phyloP scores from a whole-genome alignment of 176 grass and related monocot genomes.

The Ampelocalamus luodianensis region DNA sequence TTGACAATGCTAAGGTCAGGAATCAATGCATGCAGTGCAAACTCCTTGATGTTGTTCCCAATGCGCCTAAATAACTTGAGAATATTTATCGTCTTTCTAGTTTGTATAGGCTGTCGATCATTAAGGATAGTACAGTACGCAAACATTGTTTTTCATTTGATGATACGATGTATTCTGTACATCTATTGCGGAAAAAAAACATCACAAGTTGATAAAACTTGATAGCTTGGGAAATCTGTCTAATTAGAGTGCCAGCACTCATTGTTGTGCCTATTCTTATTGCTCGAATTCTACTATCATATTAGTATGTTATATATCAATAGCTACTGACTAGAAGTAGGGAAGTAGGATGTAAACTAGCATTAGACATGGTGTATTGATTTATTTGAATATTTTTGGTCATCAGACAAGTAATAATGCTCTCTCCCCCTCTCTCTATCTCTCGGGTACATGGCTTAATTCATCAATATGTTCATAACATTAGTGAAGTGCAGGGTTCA shows the following conservation, averaged over 20 bases:
- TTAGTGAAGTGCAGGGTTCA: conserved; percentile 1
- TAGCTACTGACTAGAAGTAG: not conserved
- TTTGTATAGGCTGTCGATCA: not conserved
- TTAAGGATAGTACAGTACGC: not conserved
- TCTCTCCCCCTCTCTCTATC: not conserved
- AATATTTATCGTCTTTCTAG: not conserved
- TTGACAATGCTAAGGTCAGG: not conserved
- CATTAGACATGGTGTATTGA: not conserved
- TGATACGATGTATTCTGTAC: not conserved
- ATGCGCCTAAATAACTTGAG: not conserved
- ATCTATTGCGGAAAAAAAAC: not conserved
- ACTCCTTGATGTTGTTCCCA: not conserved
- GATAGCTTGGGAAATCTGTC: not conserved
- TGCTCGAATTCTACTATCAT: not conserved
- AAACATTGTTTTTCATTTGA: not conserved
- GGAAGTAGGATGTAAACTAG: not conserved
- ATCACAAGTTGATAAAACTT: not conserved
- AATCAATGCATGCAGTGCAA: not conserved
- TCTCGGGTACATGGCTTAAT: not conserved
- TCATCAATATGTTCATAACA: not conserved
- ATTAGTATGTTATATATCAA: not conserved
- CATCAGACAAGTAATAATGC: not conserved
- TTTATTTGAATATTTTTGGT: not conserved
- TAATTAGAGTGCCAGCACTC: not conserved
- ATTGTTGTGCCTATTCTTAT: not conserved